A percentile compares a stretch with the other conserved stretches of the same genome.
Conservation (phyloP, 2,329 filamentous ascomycete species). For the Phoma herbarum region DNA sequence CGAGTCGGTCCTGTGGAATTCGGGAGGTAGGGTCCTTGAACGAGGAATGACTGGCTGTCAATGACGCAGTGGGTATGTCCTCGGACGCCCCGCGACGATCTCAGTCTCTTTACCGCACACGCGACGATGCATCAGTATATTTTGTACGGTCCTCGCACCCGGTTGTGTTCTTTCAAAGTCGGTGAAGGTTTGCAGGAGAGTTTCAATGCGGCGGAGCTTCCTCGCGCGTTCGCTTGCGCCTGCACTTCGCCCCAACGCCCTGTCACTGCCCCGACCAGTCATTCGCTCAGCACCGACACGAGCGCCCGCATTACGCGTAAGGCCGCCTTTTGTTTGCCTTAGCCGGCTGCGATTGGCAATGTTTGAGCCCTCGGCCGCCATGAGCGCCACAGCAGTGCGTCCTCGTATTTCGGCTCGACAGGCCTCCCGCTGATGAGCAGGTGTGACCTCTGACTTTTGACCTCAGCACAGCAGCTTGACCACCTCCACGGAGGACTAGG, state of each 20-base stretch:
- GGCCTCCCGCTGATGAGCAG: constrained; percentile 18
- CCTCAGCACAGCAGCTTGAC: constrained; percentile 4
- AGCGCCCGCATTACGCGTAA: constrained; percentile 13
- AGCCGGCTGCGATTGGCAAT: constrained; percentile 22
- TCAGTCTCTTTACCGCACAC: no score
- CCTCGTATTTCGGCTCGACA: constrained; percentile 7
- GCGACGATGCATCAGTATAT: no score
- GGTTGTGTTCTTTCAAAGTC: not conserved
- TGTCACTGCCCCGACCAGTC: not conserved
- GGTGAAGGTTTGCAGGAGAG: not conserved
- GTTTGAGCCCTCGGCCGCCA: constrained; percentile 15
- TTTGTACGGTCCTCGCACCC: no score
- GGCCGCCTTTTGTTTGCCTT: constrained; percentile 11
- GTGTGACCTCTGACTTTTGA: not conserved
- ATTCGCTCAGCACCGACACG: constrained; percentile 8
- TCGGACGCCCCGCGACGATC: no score
- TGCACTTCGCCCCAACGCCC: constrained; percentile 14
- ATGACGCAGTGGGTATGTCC: no score
- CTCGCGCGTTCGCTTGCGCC: constrained; percentile 12
- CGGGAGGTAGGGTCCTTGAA: no score
- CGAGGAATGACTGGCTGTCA: no score
- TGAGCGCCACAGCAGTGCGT: constrained; percentile 19
- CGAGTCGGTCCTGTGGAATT: no score
- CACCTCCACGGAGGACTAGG: constrained; percentile 23
- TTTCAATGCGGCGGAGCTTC: constrained; percentile 3